Conservation (phyloP, 192 early-diverging fungal genomes). For the Coemansia sp. region DNA sequence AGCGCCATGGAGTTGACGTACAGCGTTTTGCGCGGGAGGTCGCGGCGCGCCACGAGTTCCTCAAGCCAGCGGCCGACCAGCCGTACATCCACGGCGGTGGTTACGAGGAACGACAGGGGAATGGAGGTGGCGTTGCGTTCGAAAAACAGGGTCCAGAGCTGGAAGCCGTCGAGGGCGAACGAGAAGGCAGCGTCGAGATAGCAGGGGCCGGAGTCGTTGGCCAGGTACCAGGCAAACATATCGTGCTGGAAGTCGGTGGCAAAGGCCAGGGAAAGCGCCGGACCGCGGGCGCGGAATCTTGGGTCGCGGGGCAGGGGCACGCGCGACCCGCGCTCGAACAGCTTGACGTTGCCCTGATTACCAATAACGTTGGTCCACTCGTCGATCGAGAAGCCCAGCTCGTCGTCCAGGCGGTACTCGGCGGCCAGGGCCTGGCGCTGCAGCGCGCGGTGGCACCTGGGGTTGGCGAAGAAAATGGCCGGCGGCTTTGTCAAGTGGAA, state of each 20-base stretch:
- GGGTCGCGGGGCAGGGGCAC: constrained; percentile 23
- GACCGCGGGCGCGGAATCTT: constrained; percentile 6
- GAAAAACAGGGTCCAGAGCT: constrained; percentile 44
- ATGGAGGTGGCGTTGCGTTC: constrained; percentile 17
- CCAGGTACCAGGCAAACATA: constrained; percentile 29
- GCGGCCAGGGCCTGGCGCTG: constrained; percentile 14
- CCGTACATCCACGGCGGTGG: constrained; percentile 16
- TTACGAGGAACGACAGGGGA: constrained; percentile 32
- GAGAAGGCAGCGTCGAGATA: constrained; percentile 34
- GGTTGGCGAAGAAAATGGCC: constrained; percentile 11
- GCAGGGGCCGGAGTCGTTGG: constrained; percentile 13
- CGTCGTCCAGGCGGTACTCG: constrained; percentile 17
- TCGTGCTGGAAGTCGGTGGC: constrained; percentile 31
- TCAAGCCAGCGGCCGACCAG: constrained; percentile 29
- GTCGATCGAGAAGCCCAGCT: constrained; percentile 26
- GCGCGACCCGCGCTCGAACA: constrained; percentile 14
- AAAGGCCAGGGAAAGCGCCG: constrained; percentile 21
- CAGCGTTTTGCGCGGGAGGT: constrained; percentile 12
- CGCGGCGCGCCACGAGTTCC: constrained; percentile 8
- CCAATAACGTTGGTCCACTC: constrained; percentile 22
- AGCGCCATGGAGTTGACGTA: constrained; percentile 26
- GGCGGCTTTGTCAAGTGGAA: not conserved
- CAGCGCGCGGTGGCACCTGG: constrained; percentile 28
- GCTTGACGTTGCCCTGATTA: constrained; percentile 9
- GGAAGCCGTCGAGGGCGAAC: constrained; percentile 28